Evolutionary conservation across 306 rosid genomes (phyloP), one percentile per base, ranked within the genome.

Genomic region (Delonix regia): DNA sequence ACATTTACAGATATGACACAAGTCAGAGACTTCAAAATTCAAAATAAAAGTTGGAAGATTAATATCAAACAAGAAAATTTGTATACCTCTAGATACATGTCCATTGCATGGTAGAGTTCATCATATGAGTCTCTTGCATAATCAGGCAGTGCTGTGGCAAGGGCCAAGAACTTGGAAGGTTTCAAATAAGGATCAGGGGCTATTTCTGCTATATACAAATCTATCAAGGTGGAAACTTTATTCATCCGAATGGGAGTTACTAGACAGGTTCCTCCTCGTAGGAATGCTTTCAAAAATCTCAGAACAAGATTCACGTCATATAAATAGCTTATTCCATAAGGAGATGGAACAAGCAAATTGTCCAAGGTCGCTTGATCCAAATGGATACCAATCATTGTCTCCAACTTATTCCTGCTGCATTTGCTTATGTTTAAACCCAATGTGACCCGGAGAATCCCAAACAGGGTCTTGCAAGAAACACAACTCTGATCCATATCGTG

Each of bases 161-260:
- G 84, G 69, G 94, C 90, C 79, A 83, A 59, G 78, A 95, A 95
- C 86, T 90, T 95, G 1, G 90, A 89, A 81, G 88, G 76, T 81
- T 85, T 95, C 70, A 95, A 87, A 78, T 89, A 80, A 76, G 98
- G 99, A 82, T 92, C 99, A 19, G 99, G 99, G 33, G 99, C 96
- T 52, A 93, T 90, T 86, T 95, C 99, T 80, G 99, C 89, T 61
- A 83, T 83, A 41, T 95, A 95, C 91, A 84, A 86, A 88, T 95
- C 99, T 78, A 93, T 66, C 62, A 95, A 86, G 62, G 61, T 73
- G 41, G 92, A 88, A 73, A 93, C 98, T 81, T 83, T 93, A 78
- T 66, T 88, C 85, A 87, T 76, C 80, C 49, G 78, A 38, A 87
- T 18, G 2, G 86, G 87, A 68, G 85, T 69, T 21, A 64, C 74